Evolutionary conservation across 352 stramenopile genomes (phyloP).

Genomic region (Phytophthora citrophthora): DNA sequence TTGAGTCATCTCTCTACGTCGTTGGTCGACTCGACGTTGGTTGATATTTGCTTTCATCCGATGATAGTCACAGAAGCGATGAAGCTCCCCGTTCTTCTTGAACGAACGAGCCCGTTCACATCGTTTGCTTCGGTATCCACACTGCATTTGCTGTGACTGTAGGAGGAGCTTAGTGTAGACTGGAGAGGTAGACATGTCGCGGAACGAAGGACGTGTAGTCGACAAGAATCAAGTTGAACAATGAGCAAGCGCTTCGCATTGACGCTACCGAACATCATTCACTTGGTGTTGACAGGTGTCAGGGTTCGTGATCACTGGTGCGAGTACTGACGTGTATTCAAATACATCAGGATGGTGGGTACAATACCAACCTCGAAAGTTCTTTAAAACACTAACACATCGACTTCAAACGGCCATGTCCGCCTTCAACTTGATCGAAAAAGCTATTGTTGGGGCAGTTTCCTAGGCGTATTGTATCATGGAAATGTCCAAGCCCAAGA

Average conservation of each 20-base stretch:
- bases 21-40: slow-evolving; percentile 40
- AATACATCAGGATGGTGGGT: slow-evolving; percentile 17
- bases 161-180: not conserved
- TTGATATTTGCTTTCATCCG: slow-evolving; percentile 54
- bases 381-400: not conserved
- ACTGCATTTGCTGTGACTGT: slow-evolving; percentile 4
- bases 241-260: not conserved
- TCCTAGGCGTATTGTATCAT: slow-evolving; percentile 3
- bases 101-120: slow-evolving; percentile 40
- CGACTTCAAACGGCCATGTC: slow-evolving; percentile 14
- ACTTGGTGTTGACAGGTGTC: not conserved
- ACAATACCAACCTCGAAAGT: not conserved
- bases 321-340: slow-evolving; percentile 15
- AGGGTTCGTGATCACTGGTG: not conserved
- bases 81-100: slow-evolving; percentile 47
- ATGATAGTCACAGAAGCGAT: slow-evolving; percentile 56
- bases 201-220: not conserved
- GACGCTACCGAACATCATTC: slow-evolving; percentile 13
- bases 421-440: slow-evolving; percentile 11
- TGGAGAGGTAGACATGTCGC: not conserved
- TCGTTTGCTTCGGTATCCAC: slow-evolving; percentile 49
- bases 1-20: slow-evolving; percentile 12
- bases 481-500: slow-evolving; percentile 13
- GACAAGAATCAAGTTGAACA: slow-evolving; percentile 16
- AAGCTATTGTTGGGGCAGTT: slow-evolving; percentile 16